Conservation (phyloP, 345 rosid genomes). For the Eucalyptus tenuipes region DNA sequence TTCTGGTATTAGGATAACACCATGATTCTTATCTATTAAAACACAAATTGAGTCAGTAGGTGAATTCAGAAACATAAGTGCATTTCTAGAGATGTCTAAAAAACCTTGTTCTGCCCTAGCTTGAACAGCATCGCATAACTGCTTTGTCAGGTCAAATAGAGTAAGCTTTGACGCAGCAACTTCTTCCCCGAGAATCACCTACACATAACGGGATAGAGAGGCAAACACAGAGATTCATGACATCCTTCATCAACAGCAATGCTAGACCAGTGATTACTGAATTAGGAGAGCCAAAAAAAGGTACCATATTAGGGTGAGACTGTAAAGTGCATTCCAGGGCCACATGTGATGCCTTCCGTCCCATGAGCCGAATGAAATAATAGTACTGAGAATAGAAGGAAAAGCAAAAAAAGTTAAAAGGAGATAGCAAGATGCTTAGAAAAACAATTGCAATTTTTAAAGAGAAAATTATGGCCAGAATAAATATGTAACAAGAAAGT, state of each 20-base stretch:
- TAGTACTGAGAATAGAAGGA: conserved; percentile 58
- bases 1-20: conserved; percentile 95
- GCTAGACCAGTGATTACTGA: neutral
- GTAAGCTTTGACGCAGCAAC: conserved; percentile 98
- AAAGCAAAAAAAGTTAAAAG: neutral
- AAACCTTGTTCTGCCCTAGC: conserved; percentile 89
- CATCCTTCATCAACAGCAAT: neutral
- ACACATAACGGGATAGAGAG: neutral
- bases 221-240: neutral
- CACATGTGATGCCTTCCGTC: conserved; percentile 93
- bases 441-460: neutral
- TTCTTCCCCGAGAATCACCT: conserved; percentile 97
- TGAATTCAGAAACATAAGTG: neutral
- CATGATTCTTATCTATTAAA: conserved; percentile 74
- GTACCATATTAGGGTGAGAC: conserved; percentile 96
- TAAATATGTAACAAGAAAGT: neutral
- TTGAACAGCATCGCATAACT: conserved; percentile 97
- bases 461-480: neutral
- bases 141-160: conserved; percentile 76
- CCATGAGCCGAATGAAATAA: conserved; percentile 97
- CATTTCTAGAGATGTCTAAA: neutral
- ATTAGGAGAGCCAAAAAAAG: neutral
- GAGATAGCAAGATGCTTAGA: neutral
- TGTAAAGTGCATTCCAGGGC: conserved; percentile 98
- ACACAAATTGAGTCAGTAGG: conserved; percentile 4